Base-by-base conservation (phyloP, 805 yeast genomes). In the Myxozyma kluyveri region DNA sequence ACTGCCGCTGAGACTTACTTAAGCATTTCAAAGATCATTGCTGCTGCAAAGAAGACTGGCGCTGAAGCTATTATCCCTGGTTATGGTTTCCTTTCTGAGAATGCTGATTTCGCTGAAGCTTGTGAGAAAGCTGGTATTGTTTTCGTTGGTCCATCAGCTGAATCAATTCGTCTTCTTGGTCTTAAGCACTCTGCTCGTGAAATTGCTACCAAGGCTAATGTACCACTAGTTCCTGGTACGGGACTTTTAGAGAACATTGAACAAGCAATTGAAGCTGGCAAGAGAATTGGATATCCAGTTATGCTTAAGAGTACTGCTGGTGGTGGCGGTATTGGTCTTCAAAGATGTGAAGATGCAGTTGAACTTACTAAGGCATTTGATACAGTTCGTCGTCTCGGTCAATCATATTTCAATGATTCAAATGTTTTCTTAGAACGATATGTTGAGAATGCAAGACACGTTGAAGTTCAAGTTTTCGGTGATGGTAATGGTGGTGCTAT, bases 281-380 rank as follows among this genome's bases (percentile, higher is more conserved):
- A 79, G 17, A 72, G 78, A 62, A 74, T 91, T 35, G 78, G 75
- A 18, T 93, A 88, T 63, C 98, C 98, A 26, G 81, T 91, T 31
- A 91, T 91, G 98, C 87, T 93, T 45, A 91, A 91, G 71, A 86
- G 96, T 23, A 93, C 99, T 56, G 98, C 98, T 23, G 99, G 99
- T 67, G 99, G 99, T 65, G 99, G 99, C 70, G 99, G 99, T 72
- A 91, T 91, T 65, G 99, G 99, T 59, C 74, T 91, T 62, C 97
- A 91, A 69, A 86, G 89, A 67, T 97, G 90, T 53, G 96, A 90
- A 64, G 77, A 82, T 32, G 86, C 80, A 61, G 81, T 69, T 18
- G 97, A 93, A 54, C 82, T 93, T 58, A 87, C 82, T 71, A 73
- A 85, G 56, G 95, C 90, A 12, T 91, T 88, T 70, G 86, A 81